Evolutionary conservation across 2,329 filamentous ascomycete genomes (phyloP), one percentile per base, ranked within the genome.

Genomic region (Aspergillus neoniger): DNA sequence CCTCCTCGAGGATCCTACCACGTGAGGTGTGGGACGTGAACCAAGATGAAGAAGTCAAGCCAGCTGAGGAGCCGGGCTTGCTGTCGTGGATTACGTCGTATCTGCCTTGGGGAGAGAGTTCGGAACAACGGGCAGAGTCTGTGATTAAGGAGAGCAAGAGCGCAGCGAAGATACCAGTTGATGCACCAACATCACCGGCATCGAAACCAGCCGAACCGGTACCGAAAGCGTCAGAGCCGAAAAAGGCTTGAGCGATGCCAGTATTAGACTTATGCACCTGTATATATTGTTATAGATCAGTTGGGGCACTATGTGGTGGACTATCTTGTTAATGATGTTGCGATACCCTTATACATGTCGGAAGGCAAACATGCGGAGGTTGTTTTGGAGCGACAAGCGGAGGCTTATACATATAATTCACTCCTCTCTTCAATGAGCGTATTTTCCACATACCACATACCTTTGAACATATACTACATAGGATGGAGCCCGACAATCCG

Each of bases 11-110:
- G 8, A 76, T 81, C 32, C 66, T 81, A 9, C 76, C 78, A n/a
- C 70, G 68, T 12, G 74, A 77, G 47, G 70, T 80, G 1, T 79
- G 76, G 69, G 75, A 78, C 55, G 65, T 68, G 9, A 67, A 70
- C 49, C 66, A 72, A 28, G 68, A 74, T 9, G 67, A 75, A 19
- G 68, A 71, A 32, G 65, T 63, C 15, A 63, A 70, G 28, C 65
- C 68, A 19, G 60, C 67, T 5, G 65, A 73, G 43, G 62, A 71
- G 28, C 61, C 70, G 19, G 69, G 70, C 30, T 76, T 72, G 74
- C 66, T 74, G 59, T 69, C 76, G 3, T 67, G 67, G 4, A 65
- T 79, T 30, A 59, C 67, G 12, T 75, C 77, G 1, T 75, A 72
- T 30, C 58, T 78, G 19, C 67, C 73, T 10, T 69, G 69, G 58